phyloP scores from a whole-genome alignment of 108 stramenopile genomes.

The Cyclotella atomus region DNA sequence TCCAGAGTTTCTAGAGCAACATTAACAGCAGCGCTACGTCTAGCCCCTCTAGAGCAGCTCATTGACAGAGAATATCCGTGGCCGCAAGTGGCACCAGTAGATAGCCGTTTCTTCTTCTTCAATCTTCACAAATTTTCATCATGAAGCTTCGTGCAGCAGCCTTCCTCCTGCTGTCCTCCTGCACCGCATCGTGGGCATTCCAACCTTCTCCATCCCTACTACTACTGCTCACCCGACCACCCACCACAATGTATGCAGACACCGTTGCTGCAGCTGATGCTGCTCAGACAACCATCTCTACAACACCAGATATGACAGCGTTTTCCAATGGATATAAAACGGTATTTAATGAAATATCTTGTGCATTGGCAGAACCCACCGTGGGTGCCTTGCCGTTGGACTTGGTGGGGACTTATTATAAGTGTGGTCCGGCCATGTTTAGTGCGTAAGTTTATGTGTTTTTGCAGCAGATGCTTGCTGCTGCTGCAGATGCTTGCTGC shows the following conservation, averaged over 20 bases:
- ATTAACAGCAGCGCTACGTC: no score
- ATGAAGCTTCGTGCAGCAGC: not conserved
- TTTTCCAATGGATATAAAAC: conserved; percentile 80
- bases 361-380: conserved; percentile 34
- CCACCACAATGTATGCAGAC: not conserved
- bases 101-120: not conserved
- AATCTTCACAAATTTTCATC: not conserved
- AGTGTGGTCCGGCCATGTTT: conserved; percentile 87
- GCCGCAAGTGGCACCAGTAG: no score
- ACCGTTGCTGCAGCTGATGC: not conserved
- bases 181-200: no score
- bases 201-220: not conserved
- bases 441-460: conserved; percentile 50
- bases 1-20: no score
- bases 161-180: not conserved
- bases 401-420: conserved; percentile 79
- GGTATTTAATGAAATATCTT: conserved; percentile 72
- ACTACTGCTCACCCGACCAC: not conserved
- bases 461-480: not conserved
- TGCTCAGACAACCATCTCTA: not conserved
- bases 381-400: conserved; percentile 66
- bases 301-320: conserved; percentile 65
- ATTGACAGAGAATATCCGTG: no score
- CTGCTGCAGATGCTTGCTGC: not conserved
- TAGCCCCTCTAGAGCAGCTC: no score